Evolutionary conservation across 352 stramenopile species (phyloP), one percentile per base, ranked within the genome.

Genomic region (Pythium plurisporium): DNA sequence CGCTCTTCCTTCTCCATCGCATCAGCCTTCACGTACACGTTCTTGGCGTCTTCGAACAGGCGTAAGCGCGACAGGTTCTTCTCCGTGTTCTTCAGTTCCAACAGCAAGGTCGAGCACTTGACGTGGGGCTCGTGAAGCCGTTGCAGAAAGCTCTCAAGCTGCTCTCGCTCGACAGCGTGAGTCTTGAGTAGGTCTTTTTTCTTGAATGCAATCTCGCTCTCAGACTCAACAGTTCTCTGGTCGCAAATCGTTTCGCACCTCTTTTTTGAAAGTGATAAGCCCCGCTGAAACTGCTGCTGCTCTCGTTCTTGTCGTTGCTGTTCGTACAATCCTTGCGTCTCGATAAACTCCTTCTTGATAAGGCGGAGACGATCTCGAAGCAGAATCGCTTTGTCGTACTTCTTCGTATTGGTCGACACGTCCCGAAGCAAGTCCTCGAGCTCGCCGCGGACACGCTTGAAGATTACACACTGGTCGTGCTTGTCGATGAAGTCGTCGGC

Each of bases 11-110:
- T 76, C 40, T 91, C 81, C 65, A 91, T 86, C 3, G 62, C 62
- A n/a, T 82, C 72, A 0, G 70, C 69, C 40, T 76, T 70, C 4
- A 67, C 43, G 46, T 76, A 91, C 8, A 91, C 81, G 34, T 76
- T 91, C 46, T 83, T 83, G 14, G 81, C 81, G 38, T 91, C 79
- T 53, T 91, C 81, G 47, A 88, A 91, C 26, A 89, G 64, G 25
- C 73, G 70, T 8, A 91, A 54, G 1, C 65, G 67, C 1, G 81
- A 62, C 48, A 91, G 42, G 43, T 76, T 89, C 46, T 78, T 79
- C 52, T 91, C 79, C 9, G 81, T 88, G 43, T 84, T 77, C 41
- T 88, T 86, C 7, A 89, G 60, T 40, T 91, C 79, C 12, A 91
- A 68, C 17, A 91, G 44, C 15, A 86, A 30, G n/a, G 66, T 86